Evolutionary conservation across 176 grass and related monocot genomes (phyloP), one percentile per base, ranked within the genome.

Genomic region (Oryza meridionalis): DNA sequence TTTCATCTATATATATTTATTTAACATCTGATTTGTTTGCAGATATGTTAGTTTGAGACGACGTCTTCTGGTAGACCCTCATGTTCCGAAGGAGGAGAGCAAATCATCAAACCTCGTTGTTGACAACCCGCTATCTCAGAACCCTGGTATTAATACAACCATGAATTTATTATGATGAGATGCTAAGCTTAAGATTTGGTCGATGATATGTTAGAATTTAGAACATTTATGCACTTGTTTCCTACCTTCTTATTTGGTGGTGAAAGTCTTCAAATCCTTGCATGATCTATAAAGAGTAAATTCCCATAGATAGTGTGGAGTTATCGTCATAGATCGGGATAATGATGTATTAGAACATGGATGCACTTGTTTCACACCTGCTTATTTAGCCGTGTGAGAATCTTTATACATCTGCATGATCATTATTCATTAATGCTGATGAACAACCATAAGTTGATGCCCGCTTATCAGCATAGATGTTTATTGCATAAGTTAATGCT

Each of bases 111-210:
- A 81, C 84, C 90, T 88, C 9, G 51, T 80, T 24, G 85, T 99
- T 63, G 97, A 99, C 72, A 96, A 99, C 82, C 97, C 97, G 26
- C 91, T 99, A 13, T 99, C 97, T 38, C 97, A 96, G 76, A 96
- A 94, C 67, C 97, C 97, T 86, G 97, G 97, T 99, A 92, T 67
- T 53, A 26, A 55, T 78, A 26, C 62, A 76, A n/a, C 32, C 58
- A 69, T 32, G 14, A 76, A 70, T 15, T 84, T 64, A 8, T 59
- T 19, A 19, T 14, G 1, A 33, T 62, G 9, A 62, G 11, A 62
- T 62, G 58, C n/a, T 62, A 24, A 62, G 2, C 9, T 62, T 62
- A 19, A n/a, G 6, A 44, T 27, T 58, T 10, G 40, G 66, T 70
- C 33, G 74, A 47, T 84, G 22, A 76, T 55, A 78, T 75, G 75